Conservation (phyloP, 2,329 filamentous ascomycete genomes). For the Alternaria viburni region DNA sequence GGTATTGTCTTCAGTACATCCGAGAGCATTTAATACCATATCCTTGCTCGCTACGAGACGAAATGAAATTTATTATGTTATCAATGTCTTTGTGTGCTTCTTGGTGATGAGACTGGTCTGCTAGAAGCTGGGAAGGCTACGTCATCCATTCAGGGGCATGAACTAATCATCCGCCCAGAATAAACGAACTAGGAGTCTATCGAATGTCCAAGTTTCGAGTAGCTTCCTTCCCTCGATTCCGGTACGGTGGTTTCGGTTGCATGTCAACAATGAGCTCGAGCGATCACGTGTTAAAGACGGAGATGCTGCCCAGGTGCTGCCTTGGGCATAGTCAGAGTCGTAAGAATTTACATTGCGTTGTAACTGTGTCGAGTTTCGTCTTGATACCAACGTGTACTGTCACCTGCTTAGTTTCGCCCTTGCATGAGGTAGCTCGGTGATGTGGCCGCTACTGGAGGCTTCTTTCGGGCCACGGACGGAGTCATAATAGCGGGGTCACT, state of each 20-base stretch:
- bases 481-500: slow-evolving; percentile 11
- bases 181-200: neutral
- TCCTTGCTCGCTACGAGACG: neutral
- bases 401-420: neutral
- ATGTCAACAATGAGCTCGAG: neutral
- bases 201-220: neutral
- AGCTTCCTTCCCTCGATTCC: neutral
- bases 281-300: neutral
- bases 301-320: neutral
- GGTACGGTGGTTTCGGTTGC: neutral
- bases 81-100: neutral
- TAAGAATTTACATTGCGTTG: neutral
- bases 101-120: neutral
- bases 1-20: slow-evolving; percentile 6
- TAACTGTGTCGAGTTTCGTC: neutral
- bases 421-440: neutral
- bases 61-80: neutral
- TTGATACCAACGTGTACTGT: neutral
- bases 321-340: neutral
- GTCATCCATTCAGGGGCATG: neutral
- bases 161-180: neutral
- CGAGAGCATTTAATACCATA: slow-evolving; percentile 9
- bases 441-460: neutral
- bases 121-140: neutral
- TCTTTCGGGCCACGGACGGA: neutral